Base-by-base conservation (phyloP, 495 filamentous ascomycete species). In the Trichocladium antarcticum region DNA sequence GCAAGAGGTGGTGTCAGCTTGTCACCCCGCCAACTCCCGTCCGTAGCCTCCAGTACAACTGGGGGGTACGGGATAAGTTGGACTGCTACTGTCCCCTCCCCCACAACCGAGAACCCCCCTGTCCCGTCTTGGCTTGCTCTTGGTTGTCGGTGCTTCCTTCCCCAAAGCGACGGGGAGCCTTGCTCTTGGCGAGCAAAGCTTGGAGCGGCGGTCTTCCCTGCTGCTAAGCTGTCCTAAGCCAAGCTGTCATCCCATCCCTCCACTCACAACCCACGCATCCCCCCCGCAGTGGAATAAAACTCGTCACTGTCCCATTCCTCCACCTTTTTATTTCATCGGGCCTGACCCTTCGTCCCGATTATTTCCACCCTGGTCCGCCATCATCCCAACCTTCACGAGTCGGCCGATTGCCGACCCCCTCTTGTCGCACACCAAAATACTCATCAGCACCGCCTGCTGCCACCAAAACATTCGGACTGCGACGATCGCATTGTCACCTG, bases 241-340 rank as follows among this genome's bases (percentile, higher is more conserved):
- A n/a, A n/a, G 58, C 57, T 31, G 43, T 49, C 41, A 22, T 42
- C 39, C 38, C 44, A 35, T 58, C 45, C 54, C 36, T 59, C 58
- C 61, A 55, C 55, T 60, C 53, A 53, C 35, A 57, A 20, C 42
- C 43, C 54, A 24, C 35, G 37, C 27, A 46, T 14, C 31, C 41
- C 55, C 61, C 61, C 60, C 57, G 59, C 61, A 58, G 53, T 60
- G 54, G 49, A 64, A 65, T 63, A 65, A 63, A 63, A 61, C 60
- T 63, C 58, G 61, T 60, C 58, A 55, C 60, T 56, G 55, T 49
- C 58, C 59, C 55, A 44, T 50, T 49, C 57, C 53, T 53, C 55
- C 56, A 57, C 60, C 49, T 56, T 63, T 64, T 53, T 56, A 34
- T 45, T 55, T 53, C 54, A 47, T 60, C 50, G 43, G 55, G 49